Percentiles rank a stretch among this genome's conserved stretches.
phyloP scores from a whole-genome alignment of 345 rosid genomes.

The Eucalyptus grandis region DNA sequence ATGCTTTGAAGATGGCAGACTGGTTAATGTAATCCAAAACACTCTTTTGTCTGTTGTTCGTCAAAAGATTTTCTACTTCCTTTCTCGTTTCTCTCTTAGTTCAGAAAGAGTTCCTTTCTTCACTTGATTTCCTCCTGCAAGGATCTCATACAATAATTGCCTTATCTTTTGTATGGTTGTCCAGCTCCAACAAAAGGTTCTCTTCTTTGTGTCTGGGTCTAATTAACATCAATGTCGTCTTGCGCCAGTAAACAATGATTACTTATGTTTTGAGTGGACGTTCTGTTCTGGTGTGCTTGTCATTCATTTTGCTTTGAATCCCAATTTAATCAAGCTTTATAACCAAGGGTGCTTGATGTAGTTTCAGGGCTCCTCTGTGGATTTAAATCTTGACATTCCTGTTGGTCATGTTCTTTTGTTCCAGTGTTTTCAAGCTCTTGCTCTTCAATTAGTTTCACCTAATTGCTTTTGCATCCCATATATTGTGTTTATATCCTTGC shows the following conservation, averaged over 20 bases:
- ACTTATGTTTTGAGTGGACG: background rate
- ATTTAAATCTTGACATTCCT: background rate
- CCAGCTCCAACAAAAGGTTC: background rate
- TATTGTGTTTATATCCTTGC: background rate
- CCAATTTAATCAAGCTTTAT: background rate
- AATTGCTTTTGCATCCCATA: background rate
- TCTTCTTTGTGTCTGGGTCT: background rate
- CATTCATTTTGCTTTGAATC: background rate
- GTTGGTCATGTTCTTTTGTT: background rate
- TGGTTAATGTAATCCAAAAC: background rate
- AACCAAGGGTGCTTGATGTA: background rate
- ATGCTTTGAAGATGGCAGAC: background rate
- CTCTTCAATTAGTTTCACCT: background rate
- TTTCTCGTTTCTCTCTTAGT: background rate
- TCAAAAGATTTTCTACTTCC: background rate
- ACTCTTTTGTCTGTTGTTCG: background rate
- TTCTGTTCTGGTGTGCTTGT: background rate
- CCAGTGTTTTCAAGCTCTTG: background rate
- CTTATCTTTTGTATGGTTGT: background rate
- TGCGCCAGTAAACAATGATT: background rate
- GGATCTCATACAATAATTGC: background rate
- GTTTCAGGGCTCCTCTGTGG: background rate
- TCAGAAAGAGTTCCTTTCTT: background rate
- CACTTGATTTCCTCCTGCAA: background rate
- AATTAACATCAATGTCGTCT: background rate